Conservation (phyloP, 345 rosid genomes). For the Corchorus capsularis region DNA sequence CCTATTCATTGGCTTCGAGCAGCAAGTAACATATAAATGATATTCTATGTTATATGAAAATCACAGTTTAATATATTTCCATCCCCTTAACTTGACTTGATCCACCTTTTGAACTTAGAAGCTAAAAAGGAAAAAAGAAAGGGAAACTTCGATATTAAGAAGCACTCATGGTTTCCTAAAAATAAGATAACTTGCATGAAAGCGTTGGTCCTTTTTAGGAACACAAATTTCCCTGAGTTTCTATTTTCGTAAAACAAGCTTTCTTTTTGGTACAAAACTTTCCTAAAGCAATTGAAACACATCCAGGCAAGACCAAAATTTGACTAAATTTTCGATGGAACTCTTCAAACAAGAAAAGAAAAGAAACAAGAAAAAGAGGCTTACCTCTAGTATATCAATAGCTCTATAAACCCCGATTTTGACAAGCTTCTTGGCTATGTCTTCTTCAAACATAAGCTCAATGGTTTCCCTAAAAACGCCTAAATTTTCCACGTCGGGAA, state of each 20-base stretch:
- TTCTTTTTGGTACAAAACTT: neutral
- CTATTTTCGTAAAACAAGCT: neutral
- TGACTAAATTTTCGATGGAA: neutral
- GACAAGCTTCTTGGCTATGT: constrained; percentile 52
- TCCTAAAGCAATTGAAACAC: neutral
- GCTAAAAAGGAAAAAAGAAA: too few species aligned
- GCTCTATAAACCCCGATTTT: constrained; percentile 72
- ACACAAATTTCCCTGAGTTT: neutral
- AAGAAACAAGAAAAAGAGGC: constrained; percentile 7
- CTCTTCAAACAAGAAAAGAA: neutral
- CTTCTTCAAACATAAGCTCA: constrained; percentile 84
- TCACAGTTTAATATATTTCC: neutral
- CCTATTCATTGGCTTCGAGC: too few species aligned
- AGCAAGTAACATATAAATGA: neutral
- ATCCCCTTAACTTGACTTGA: too few species aligned
- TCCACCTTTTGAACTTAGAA: too few species aligned
- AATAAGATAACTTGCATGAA: neutral
- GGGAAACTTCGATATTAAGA: too few species aligned
- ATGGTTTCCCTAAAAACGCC: constrained; percentile 74
- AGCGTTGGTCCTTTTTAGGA: neutral
- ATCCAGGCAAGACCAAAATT: neutral
- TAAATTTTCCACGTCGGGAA: constrained; percentile 78
- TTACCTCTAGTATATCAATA: constrained; percentile 86
- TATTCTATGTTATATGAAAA: neutral
- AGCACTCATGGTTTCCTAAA: neutral